phyloP scores from a whole-genome alignment of 2,329 filamentous ascomycete species.

The Huntiella omanensis region DNA sequence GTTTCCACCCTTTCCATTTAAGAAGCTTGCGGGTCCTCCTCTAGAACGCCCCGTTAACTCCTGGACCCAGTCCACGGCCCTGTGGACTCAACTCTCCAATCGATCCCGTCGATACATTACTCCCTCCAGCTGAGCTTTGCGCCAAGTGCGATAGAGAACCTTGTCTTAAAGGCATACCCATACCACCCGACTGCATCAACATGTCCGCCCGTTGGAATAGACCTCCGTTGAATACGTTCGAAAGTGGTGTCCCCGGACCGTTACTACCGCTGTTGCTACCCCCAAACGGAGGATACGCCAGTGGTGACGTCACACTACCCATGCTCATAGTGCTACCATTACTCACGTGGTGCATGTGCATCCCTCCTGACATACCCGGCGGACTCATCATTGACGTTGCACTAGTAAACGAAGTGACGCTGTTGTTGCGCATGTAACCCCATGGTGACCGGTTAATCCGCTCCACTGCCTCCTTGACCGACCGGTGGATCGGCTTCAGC shows the following conservation, averaged over 20 bases:
- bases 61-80: background rate
- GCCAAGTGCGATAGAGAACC: constrained; percentile 17
- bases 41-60: background rate
- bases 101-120: constrained; percentile 9
- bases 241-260: constrained; percentile 54
- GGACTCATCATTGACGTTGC: constrained; percentile 11
- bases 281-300: background rate
- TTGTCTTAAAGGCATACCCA: constrained; percentile 33
- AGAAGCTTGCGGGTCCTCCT: background rate
- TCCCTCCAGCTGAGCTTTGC: constrained; percentile 9
- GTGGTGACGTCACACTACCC: background rate
- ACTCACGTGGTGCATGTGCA: constrained; percentile 6
- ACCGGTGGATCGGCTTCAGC: constrained; percentile 64
- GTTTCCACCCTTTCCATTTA: too few relatives aligned
- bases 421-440: constrained; percentile 20
- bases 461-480: constrained; percentile 61
- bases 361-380: constrained; percentile 3
- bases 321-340: constrained; percentile 4
- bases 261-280: constrained; percentile 17
- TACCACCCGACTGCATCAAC: constrained; percentile 37
- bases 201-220: constrained; percentile 40
- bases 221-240: constrained; percentile 33
- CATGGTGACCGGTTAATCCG: constrained; percentile 46
- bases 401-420: constrained; percentile 16
- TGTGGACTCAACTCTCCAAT: constrained; percentile 5